These are phyloP conservation scores for Heritiera littoralis DNA, from an alignment of 345 rosid genomes.

Conservation along the genomic window DNA sequence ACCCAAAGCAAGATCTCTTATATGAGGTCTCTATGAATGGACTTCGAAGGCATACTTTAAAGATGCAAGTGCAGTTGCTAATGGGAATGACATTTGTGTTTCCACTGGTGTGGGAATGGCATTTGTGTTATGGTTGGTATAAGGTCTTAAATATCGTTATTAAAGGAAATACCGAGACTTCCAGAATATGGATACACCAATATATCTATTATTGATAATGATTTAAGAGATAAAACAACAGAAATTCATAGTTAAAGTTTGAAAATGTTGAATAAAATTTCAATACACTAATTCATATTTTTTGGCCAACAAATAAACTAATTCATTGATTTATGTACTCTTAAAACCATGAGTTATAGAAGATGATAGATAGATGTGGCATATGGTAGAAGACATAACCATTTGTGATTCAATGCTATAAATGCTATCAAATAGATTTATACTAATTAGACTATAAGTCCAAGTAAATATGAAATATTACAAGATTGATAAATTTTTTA, in stretches of 20 bases:
- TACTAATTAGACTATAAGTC: neutral
- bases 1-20: neutral
- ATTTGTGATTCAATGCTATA: neutral
- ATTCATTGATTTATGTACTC: neutral
- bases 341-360: neutral
- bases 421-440: neutral
- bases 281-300: neutral
- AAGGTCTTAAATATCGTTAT: neutral
- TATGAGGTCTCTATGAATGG: slow-evolving; percentile 9
- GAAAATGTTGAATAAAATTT: neutral
- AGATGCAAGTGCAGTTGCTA: neutral
- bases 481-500: neutral
- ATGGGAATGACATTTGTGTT: neutral
- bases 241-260: neutral
- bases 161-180: neutral
- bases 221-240: neutral
- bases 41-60: slow-evolving; percentile 10
- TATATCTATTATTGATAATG: neutral
- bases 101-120: too few species aligned
- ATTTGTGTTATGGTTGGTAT: slow-evolving; percentile 15
- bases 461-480: neutral
- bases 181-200: neutral
- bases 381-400: neutral
- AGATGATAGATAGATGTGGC: neutral
- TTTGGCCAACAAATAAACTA: neutral